A percentile compares a stretch with the other conserved stretches of the same genome.
These are phyloP conservation scores for Protea cynaroides DNA, from an alignment of 164 flowering plant genomes.

Conservation along the genomic window DNA sequence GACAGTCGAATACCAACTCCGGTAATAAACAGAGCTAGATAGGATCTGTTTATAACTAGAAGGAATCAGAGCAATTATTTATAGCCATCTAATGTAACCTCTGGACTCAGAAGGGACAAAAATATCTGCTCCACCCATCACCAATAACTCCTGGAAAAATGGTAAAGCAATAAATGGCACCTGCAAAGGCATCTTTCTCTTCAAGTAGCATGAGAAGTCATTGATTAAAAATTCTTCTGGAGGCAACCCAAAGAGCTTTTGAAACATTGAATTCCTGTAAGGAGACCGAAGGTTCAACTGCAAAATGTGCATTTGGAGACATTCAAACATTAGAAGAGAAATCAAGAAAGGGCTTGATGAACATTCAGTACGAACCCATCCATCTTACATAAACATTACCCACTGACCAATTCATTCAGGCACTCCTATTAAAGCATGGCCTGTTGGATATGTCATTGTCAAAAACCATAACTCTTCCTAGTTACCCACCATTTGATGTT, in stretches of 20 bases:
- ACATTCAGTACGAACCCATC: neutral
- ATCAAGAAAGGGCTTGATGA: neutral
- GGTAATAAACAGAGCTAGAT: neutral
- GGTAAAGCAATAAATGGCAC: constrained; percentile 17
- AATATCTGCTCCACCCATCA: neutral
- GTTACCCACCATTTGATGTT: neutral
- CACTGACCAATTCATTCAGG: neutral
- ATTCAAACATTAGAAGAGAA: neutral
- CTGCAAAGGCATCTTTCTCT: constrained; percentile 74
- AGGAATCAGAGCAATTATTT: neutral
- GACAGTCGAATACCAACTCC: neutral
- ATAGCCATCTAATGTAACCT: neutral
- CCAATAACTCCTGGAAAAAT: neutral
- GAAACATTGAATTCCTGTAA: constrained; percentile 63
- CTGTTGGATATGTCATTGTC: too few relatives aligned
- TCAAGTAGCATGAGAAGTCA: constrained; percentile 64
- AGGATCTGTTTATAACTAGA: neutral
- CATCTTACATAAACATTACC: neutral
- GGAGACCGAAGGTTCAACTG: constrained; percentile 73
- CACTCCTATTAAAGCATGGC: too few relatives aligned
- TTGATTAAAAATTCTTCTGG: constrained; percentile 76
- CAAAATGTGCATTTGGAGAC: constrained; percentile 4
- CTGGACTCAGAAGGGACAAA: neutral
- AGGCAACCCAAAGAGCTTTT: constrained; percentile 70
- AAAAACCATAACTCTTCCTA: neutral